phyloP scores from a whole-genome alignment of 306 rosid genomes.

The Abrus pulchellus region DNA sequence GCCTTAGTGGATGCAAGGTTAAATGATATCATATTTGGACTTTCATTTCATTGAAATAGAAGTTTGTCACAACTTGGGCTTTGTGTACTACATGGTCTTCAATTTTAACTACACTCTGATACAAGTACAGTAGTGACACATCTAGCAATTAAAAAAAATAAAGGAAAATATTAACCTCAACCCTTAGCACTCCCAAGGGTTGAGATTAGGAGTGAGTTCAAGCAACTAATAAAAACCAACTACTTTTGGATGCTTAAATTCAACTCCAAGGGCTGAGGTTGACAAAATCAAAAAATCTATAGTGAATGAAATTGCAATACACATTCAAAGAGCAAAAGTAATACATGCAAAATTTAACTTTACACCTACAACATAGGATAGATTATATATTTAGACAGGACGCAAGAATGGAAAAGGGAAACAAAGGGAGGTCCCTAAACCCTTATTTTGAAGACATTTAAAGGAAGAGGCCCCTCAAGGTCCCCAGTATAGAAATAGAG shows the following conservation, averaged over 20 bases:
- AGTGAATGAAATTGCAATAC: not conserved
- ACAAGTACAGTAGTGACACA: not conserved
- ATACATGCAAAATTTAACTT: not conserved
- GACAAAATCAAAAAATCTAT: not conserved
- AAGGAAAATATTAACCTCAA: too few species aligned
- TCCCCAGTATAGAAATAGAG: not conserved
- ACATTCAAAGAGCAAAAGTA: not conserved
- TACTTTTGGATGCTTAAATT: too few species aligned
- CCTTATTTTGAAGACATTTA: not conserved
- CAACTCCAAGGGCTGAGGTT: too few species aligned
- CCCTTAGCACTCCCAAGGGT: too few species aligned
- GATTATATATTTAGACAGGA: not conserved
- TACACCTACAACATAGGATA: not conserved
- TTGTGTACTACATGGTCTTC: not conserved
- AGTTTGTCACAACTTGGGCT: not conserved
- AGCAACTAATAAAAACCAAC: too few species aligned
- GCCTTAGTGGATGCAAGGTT: not conserved
- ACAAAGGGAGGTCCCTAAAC: not conserved
- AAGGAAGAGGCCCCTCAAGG: not conserved
- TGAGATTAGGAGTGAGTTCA: too few species aligned
- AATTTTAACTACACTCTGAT: not conserved
- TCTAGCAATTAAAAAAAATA: not conserved
- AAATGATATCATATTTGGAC: not conserved
- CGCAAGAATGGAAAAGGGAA: not conserved
- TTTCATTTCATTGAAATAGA: not conserved